These are phyloP conservation scores for Boletus rufocinnamomeus DNA, from an alignment of 768 basidiomycete genomes.

Conservation along the genomic window DNA sequence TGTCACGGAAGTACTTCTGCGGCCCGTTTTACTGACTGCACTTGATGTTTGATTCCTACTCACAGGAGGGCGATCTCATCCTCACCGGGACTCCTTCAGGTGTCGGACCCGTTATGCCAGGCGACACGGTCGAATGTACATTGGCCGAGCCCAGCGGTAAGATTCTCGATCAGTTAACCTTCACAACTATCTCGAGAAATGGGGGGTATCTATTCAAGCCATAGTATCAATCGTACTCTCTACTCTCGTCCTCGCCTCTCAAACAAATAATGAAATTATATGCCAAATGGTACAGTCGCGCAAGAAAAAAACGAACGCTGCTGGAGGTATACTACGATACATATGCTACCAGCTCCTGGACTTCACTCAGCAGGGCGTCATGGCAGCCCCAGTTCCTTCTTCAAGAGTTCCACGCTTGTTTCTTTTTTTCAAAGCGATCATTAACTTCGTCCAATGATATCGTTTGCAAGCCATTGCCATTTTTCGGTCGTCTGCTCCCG, in stretches of 20 bases:
- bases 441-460: conserved; percentile 32
- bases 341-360: neutral
- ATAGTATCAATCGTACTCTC: conserved; percentile 17
- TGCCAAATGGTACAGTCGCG: conserved; percentile 16
- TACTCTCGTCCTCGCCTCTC: neutral
- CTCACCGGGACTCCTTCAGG: conserved; percentile 92
- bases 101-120: conserved; percentile 74
- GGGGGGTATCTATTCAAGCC: conserved; percentile 65
- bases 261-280: conserved; percentile 16
- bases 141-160: conserved; percentile 57
- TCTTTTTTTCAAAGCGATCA: conserved; percentile 25
- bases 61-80: conserved; percentile 87
- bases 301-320: conserved; percentile 3
- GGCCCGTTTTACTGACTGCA: neutral
- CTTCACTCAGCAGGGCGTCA: neutral
- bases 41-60: neutral
- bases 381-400: neutral
- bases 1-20: conserved; percentile 11
- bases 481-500: conserved; percentile 13
- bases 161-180: conserved; percentile 61
- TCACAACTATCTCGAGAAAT: conserved; percentile 62
- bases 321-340: conserved; percentile 25
- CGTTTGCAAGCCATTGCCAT: conserved; percentile 27
- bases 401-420: conserved; percentile 20
- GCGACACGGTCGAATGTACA: conserved; percentile 77